Evolutionary conservation across 2,329 filamentous ascomycete genomes (phyloP), one percentile per base, ranked within the genome.

Genomic region (Phialophora tarda): DNA sequence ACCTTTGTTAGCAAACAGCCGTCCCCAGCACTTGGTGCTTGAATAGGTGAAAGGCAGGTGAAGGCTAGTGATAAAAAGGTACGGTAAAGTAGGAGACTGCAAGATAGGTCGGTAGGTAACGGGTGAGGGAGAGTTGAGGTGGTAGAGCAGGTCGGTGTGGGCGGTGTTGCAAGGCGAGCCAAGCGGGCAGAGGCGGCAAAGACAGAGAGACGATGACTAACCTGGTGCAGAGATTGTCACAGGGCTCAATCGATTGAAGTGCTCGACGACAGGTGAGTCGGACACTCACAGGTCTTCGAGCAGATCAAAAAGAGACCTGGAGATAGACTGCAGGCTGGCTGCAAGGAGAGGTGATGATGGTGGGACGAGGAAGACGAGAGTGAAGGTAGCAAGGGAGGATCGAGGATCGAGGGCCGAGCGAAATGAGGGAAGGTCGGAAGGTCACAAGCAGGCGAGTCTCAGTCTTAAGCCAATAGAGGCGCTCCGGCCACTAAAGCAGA

Each of bases 231-330:
- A n/a, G 62, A 30, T 62, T 51, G 54, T 44, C 50, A 23, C 55
- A 51, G n/a, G 51, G 53, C 34, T 30, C n/a, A 28, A 34, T 24
- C 26, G 23, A 28, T 23, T 51, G 47, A 61, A 32, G 32, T 53
- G 62, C 62, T 53, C 47, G 60, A 63, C 59, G 68, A 68, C 68
- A 62, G 65, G 68, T 70, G 68, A 70, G 68, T 70, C 68, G 68
- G 51, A 62, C 44, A 32, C 68, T 62, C 68, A 68, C 68, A 62
- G 63, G 68, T 64, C 67, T 34, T 17, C 28, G n/a, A 55, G 28
- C 53, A 34, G 53, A 28, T 51, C 53, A 55, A 55, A 55, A 12
- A 51, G 48, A 51, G 48, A 51, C 53, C 28, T 55, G 6, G 51
- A 32, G 24, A 28, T 24, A 21, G 28, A 55, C 21, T 30, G 53